These are phyloP conservation scores for Clarkia xantiana DNA, from an alignment of 345 rosid species.

Conservation along the genomic window DNA sequence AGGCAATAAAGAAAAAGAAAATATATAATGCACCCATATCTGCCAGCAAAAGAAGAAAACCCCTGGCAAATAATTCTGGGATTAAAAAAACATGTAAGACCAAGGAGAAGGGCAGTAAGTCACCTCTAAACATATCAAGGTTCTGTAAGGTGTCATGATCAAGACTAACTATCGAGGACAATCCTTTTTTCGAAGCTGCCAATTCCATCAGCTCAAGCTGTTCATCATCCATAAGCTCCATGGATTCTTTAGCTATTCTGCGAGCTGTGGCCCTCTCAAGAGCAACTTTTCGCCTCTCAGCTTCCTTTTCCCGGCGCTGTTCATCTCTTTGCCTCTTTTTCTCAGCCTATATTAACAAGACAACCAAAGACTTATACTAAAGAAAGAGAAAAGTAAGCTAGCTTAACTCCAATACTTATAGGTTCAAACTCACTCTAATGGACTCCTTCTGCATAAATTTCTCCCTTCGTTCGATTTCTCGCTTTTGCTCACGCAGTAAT, in stretches of 20 bases:
- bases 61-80: no score
- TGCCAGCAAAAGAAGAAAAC: no score
- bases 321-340: conserved; percentile 81
- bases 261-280: conserved; percentile 97
- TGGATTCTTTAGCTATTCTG: conserved; percentile 87
- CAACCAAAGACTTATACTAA: conserved; percentile 7
- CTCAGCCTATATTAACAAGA: conserved; percentile 62
- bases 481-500: conserved; percentile 68
- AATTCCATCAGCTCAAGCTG: conserved; percentile 97
- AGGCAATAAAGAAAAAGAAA: no score
- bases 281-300: conserved; percentile 70
- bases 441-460: conserved; percentile 75
- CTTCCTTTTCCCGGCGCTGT: conserved; percentile 76
- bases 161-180: conserved; percentile 59
- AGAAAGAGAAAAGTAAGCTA: background rate
- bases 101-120: no score
- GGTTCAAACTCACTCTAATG: conserved; percentile 34
- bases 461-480: conserved; percentile 87
- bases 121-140: conserved; percentile 82
- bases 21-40: no score
- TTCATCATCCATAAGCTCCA: conserved; percentile 98
- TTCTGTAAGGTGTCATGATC: conserved; percentile 72
- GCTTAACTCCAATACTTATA: background rate
- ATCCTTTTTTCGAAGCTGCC: conserved; percentile 80
- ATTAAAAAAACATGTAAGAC: no score